Conservation (phyloP, 257 asterid species). For the Rhazya stricta region DNA sequence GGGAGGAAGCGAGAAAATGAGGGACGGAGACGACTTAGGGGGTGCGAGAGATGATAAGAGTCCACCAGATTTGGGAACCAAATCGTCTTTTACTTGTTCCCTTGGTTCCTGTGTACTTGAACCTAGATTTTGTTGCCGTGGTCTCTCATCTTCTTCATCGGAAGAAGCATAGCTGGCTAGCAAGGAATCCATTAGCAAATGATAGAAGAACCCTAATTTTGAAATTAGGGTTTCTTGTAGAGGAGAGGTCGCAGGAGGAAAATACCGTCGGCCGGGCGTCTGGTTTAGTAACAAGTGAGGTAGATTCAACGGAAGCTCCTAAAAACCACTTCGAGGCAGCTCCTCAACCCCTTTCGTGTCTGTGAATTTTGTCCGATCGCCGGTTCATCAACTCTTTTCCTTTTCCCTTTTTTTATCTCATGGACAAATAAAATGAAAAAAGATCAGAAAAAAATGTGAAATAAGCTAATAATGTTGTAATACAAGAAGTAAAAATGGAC, state of each 20-base stretch:
- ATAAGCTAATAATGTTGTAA: too few relatives aligned
- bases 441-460: too few relatives aligned
- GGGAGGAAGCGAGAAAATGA: conserved; percentile 12
- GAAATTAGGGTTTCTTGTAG: neutral
- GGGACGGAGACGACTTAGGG: conserved; percentile 39
- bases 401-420: neutral
- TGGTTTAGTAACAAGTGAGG: neutral
- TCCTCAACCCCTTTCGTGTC: too few relatives aligned
- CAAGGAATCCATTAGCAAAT: conserved; percentile 61
- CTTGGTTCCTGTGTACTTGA: conserved; percentile 21
- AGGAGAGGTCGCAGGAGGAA: neutral
- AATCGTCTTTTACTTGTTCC: conserved; percentile 14
- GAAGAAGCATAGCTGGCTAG: conserved; percentile 81
- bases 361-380: too few relatives aligned
- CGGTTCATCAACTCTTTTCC: too few relatives aligned
- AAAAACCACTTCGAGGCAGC: too few relatives aligned
- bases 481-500: too few relatives aligned
- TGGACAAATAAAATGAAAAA: too few relatives aligned
- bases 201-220: neutral
- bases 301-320: neutral
- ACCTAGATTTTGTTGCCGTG: conserved; percentile 14
- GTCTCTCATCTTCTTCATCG: conserved; percentile 56
- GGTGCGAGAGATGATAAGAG: conserved; percentile 55
- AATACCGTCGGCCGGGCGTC: too few relatives aligned
- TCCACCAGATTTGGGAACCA: conserved; percentile 31